Evolutionary conservation across 768 basidiomycete genomes (phyloP).

Genomic region (Pleurotus pulmonarius): DNA sequence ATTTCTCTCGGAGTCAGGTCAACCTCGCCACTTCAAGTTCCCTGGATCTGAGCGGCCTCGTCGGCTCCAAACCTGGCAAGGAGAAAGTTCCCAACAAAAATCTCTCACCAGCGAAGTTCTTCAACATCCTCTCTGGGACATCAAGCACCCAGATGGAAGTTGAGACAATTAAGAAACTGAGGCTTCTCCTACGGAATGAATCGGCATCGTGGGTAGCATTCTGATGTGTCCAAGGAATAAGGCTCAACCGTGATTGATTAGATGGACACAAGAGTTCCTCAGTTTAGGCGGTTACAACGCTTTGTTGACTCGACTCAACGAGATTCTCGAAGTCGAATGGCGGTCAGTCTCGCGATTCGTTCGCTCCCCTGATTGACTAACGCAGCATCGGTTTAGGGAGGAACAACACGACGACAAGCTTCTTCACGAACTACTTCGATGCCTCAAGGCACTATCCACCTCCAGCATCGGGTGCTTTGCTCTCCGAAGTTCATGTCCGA

Average conservation of each 20-base stretch:
- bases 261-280: constrained; percentile 90
- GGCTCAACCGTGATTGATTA: constrained; percentile 21
- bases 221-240: background rate
- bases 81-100: constrained; percentile 52
- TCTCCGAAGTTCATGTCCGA: constrained; percentile 83
- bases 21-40: constrained; percentile 40
- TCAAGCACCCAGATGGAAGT: constrained; percentile 80
- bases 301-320: constrained; percentile 79
- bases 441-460: constrained; percentile 91
- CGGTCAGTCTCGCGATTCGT: constrained; percentile 49
- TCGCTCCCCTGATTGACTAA: background rate
- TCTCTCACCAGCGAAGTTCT: constrained; percentile 62
- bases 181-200: constrained; percentile 86
- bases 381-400: constrained; percentile 51
- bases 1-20: constrained; percentile 53
- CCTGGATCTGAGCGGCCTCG: constrained; percentile 36
- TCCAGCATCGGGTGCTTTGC: constrained; percentile 88
- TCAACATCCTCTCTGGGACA: constrained; percentile 60
- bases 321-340: constrained; percentile 96
- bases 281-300: constrained; percentile 82
- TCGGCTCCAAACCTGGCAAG: constrained; percentile 36
- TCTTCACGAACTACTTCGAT: constrained; percentile 86
- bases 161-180: constrained; percentile 81
- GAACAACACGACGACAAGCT: constrained; percentile 98
- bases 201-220: constrained; percentile 60